Conservation (phyloP, 805 yeast species). For the Myxozyma melibiosi region DNA sequence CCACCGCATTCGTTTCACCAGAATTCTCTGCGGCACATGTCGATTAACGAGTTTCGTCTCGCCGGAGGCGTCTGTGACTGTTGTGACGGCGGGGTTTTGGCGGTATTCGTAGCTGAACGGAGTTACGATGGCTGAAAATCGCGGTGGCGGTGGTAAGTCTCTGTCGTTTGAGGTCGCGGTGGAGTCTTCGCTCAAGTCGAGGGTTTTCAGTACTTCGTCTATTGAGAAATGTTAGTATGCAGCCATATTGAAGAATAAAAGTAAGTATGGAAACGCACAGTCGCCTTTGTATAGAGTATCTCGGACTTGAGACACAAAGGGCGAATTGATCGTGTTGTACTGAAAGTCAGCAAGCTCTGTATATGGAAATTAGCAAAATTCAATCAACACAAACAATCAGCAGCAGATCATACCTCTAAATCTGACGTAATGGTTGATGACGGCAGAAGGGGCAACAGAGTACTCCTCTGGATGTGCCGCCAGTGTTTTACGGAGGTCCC, state of each 20-base stretch:
- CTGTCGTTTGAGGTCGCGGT: slow-evolving; percentile 41
- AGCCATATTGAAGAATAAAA: no score
- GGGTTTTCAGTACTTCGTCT: slow-evolving; percentile 46
- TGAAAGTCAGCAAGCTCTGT: slow-evolving; percentile 48
- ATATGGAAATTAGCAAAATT: not conserved
- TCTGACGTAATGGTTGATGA: slow-evolving; percentile 67
- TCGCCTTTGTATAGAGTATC: slow-evolving; percentile 50
- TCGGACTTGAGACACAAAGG: slow-evolving; percentile 45
- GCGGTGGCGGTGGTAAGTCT: slow-evolving; percentile 83
- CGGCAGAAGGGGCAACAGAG: slow-evolving; percentile 62
- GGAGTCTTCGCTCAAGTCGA: slow-evolving; percentile 38
- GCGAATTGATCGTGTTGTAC: slow-evolving; percentile 59
- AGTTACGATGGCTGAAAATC: slow-evolving; percentile 71
- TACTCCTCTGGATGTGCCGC: slow-evolving; percentile 55
- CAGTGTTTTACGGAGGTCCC: slow-evolving; percentile 62
- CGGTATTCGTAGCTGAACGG: slow-evolving; percentile 80
- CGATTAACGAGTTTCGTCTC: slow-evolving; percentile 41
- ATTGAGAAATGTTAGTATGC: not conserved
- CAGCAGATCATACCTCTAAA: slow-evolving; percentile 77
- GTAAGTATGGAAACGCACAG: slow-evolving; percentile 21
- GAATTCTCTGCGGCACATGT: slow-evolving; percentile 38
- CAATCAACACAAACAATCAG: not conserved
- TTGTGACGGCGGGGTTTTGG: slow-evolving; percentile 63
- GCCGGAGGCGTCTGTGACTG: slow-evolving; percentile 58
- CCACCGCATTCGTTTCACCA: slow-evolving; percentile 42